Evolutionary conservation across 2,329 filamentous ascomycete genomes (phyloP).

Genomic region (Aspergillus awamori): DNA sequence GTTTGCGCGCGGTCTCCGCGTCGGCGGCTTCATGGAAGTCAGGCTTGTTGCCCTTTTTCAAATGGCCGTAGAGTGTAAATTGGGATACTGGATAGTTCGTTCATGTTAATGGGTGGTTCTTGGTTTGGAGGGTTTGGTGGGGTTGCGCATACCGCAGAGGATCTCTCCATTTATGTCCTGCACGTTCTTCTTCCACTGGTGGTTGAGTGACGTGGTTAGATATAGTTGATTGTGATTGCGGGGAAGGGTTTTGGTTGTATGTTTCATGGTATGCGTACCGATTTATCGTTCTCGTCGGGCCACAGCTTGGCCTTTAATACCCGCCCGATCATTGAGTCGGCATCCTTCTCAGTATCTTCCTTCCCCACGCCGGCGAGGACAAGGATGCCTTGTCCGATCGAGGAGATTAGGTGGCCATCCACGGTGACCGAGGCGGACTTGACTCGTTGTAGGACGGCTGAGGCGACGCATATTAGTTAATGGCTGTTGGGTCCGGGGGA

Average conservation of each 20-base stretch:
- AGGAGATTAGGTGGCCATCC: constrained; percentile 84
- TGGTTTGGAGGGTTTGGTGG: background rate
- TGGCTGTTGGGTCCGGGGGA: background rate
- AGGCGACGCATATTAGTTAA: background rate
- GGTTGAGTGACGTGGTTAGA: background rate
- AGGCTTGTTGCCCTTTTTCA: constrained; percentile 95
- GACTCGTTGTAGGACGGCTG: constrained; percentile 90
- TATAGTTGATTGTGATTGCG: constrained; percentile 3
- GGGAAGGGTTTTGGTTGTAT: background rate
- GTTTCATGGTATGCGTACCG: constrained; percentile 49
- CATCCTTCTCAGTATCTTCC: constrained; percentile 86
- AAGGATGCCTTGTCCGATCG: constrained; percentile 85
- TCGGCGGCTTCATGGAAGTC: constrained; percentile 89
- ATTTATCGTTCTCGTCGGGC: constrained; percentile 75
- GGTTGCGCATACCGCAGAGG: constrained; percentile 72
- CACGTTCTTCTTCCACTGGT: constrained; percentile 86
- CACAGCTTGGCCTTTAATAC: constrained; percentile 88
- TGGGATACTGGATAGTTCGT: constrained; percentile 72
- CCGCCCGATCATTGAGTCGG: constrained; percentile 79
- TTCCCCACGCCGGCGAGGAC: constrained; percentile 91
- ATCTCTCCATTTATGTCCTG: constrained; percentile 87
- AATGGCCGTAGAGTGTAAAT: constrained; percentile 88
- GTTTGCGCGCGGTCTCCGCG: constrained; percentile 72
- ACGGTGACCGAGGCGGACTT: constrained; percentile 95
- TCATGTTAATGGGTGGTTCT: constrained; percentile 6